These are phyloP conservation scores for Acacia acuminata DNA, from an alignment of 306 rosid genomes.

Conservation along the genomic window DNA sequence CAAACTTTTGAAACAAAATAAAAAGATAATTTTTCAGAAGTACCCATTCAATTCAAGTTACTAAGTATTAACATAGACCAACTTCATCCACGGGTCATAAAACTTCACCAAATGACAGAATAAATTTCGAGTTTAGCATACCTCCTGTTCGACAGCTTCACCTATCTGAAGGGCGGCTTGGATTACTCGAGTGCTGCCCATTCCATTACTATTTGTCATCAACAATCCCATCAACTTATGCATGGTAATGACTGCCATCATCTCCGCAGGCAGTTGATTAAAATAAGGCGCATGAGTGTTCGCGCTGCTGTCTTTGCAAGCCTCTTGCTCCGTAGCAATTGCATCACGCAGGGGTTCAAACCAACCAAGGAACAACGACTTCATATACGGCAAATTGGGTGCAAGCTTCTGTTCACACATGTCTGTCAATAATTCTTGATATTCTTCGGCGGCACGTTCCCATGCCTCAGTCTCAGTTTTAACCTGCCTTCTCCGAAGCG, in stretches of 20 bases:
- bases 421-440: conserved; percentile 71
- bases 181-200: conserved; percentile 65
- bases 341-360: conserved; percentile 82
- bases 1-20: background rate
- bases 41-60: background rate
- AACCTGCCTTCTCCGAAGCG: conserved; percentile 70
- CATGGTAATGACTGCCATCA: conserved; percentile 95
- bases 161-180: conserved; percentile 89
- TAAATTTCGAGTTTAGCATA: conserved; percentile 21
- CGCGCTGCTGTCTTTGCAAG: conserved; percentile 12
- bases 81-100: background rate
- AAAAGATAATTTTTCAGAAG: background rate
- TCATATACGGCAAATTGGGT: conserved; percentile 86
- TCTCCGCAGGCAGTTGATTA: conserved; percentile 64
- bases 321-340: conserved; percentile 60
- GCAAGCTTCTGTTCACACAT: conserved; percentile 93
- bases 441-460: conserved; percentile 86
- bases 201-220: conserved; percentile 69
- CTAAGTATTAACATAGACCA: background rate
- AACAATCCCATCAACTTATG: conserved; percentile 91
- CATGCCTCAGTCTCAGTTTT: conserved; percentile 92
- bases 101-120: background rate
- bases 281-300: conserved; percentile 58
- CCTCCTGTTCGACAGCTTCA: conserved; percentile 94
- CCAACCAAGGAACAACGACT: conserved; percentile 93